A percentile compares a stretch with the other conserved stretches of the same genome.
These are phyloP conservation scores for Cytospora piceae DNA, from an alignment of 2,329 filamentous ascomycete genomes.

Conservation along the genomic window DNA sequence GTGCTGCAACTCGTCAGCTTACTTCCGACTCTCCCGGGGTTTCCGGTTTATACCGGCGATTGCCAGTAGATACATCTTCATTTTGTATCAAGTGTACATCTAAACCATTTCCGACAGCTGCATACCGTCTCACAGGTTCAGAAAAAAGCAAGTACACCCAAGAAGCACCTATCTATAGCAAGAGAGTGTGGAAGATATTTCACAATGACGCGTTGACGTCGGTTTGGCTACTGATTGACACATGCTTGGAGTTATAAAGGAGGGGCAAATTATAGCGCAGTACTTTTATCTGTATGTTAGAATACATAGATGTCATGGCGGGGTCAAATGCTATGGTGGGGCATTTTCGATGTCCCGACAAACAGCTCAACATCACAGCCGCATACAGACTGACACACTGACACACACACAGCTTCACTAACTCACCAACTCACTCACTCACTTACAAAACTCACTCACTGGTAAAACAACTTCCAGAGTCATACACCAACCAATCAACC, in stretches of 20 bases:
- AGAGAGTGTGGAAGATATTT: background rate
- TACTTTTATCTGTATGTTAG: background rate
- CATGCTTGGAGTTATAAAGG: background rate
- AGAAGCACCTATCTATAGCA: background rate
- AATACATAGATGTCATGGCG: slow-evolving; percentile 1
- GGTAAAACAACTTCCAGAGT: background rate
- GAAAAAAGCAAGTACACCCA: too few relatives aligned
- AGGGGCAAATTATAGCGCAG: background rate
- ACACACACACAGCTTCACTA: too few relatives aligned
- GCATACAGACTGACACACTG: too few relatives aligned
- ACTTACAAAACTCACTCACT: background rate
- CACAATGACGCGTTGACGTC: background rate
- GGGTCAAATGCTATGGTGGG: background rate
- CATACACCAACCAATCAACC: background rate
- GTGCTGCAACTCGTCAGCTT: too few relatives aligned
- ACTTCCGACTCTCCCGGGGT: background rate
- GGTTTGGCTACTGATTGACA: background rate
- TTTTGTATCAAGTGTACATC: too few relatives aligned
- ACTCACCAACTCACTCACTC: background rate
- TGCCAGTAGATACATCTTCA: too few relatives aligned
- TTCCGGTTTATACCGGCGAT: too few relatives aligned
- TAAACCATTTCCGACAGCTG: too few relatives aligned
- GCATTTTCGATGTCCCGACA: too few relatives aligned
- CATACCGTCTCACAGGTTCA: too few relatives aligned
- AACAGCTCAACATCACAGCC: background rate